Base-by-base conservation (phyloP, 305 asterid species). In the Stenogyne calaminthoides region DNA sequence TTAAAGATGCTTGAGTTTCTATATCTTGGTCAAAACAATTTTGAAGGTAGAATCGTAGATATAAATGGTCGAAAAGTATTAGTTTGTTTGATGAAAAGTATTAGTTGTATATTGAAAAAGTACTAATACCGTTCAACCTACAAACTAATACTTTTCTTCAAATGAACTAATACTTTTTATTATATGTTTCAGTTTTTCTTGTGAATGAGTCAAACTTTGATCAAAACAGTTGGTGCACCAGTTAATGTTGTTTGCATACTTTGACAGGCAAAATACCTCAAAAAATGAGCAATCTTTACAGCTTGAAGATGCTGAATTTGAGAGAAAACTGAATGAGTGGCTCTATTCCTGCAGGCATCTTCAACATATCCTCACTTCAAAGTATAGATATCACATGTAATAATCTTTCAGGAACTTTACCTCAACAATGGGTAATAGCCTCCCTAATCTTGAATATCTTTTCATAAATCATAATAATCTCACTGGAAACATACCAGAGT, bases 321-420 rank as follows among this genome's bases (percentile, higher is more conserved):
- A 11, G 9, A 1, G 7, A 36, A 2, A 77, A 77, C 58, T 37
- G 66, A 32, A 63, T 70, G 54, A 59, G 67, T 32, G 76, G 79
- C 8, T 55, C 72, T 18, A 73, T 73, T 42, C 82, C 84, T 7
- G 4, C 0, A 1, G 68, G 57, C 2, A 7, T 68, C 37, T 67
- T 80, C 76, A 82, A 82, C 70, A 82, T 76, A 42, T 79, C 86
- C 6, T 14, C 81, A 10, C 70, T 80, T 7, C 1, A 0, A 37
- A 4, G 0, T 0, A 9, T 79, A 27, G 6, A 6, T 0, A 25
- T 79, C 7, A 7, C 22, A 58, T 0, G 0, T 0, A 79, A 82
- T 72, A 39, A 69, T 40, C 77, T 80, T 40, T 70, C 77, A n/a
- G 78, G 82, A 20, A 69, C 55, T 49, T 69, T 82, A 40, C 81